Evolutionary conservation across 2,329 filamentous ascomycete genomes (phyloP), one percentile per base, ranked within the genome.

Genomic region (Rutstroemia sp.): DNA sequence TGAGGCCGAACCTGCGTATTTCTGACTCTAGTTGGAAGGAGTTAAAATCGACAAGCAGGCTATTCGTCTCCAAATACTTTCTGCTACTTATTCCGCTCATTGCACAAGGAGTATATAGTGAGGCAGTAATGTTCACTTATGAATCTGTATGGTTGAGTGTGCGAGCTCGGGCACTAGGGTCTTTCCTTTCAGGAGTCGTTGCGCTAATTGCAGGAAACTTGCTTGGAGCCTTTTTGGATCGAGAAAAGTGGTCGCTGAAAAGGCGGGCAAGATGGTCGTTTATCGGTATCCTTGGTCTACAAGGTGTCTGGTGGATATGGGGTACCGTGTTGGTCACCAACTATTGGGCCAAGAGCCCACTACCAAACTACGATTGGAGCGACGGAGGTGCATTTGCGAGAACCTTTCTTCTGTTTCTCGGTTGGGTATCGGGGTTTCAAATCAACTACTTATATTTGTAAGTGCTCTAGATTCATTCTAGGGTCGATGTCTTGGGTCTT

Each of bases 241-340:
- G 59, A 10, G 64, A 58, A 34, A 56, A 54, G 9, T 46, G 66
- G 0, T 19, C 63, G 0, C 6, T 65, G 25, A 68, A 70, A 14
- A 65, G 44, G 3, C 56, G 66, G 45, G 64, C 65, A 2, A 60
- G 64, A 27, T 58, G 59, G n/a, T 59, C 65, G 5, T 68, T 67
- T 40, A 23, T 65, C 5, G 44, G 58, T 3, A 66, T 68, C 23
- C 39, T 74, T 14, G 60, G 51, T 0, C 63, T 86, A 0, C 84
- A 88, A 63, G 86, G 86, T 0, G 84, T 74, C 0, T 88, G 84
- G 79, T 90, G 87, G 86, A 74, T 82, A 3, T 90, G 87, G 86
- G 80, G 79, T 0, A 87, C 85, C 0, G 71, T 89, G 2, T 69
- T 87, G 2, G 83, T 83, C 0, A 83, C 84, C 0, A 73, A 79